These are phyloP conservation scores for Haplosporangium sp. DNA, from an alignment of 371 early-diverging fungal genomes.

Conservation along the genomic window DNA sequence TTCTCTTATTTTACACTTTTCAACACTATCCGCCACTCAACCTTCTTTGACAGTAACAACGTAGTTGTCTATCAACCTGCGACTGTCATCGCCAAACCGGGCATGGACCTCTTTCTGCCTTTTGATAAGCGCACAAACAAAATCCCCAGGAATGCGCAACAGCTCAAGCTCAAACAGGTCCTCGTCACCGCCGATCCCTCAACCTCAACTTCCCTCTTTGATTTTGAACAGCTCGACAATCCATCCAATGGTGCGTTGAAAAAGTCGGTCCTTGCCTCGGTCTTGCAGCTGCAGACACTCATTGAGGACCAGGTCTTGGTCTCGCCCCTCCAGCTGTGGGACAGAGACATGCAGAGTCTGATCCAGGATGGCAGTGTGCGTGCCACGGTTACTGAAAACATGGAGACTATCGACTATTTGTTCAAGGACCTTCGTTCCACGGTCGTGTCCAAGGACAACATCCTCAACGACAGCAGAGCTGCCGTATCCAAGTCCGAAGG, in stretches of 20 bases:
- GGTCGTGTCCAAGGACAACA: slow-evolving; percentile 13
- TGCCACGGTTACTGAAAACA: slow-evolving; percentile 55
- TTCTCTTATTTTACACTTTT: slow-evolving; percentile 83
- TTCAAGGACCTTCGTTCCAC: slow-evolving; percentile 55
- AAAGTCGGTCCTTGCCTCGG: slow-evolving; percentile 58
- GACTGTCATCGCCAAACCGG: slow-evolving; percentile 59
- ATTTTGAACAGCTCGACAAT: slow-evolving; percentile 13
- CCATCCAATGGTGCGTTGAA: slow-evolving; percentile 43
- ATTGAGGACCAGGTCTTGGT: slow-evolving; percentile 66
- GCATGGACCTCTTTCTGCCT: slow-evolving; percentile 54
- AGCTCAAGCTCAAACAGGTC: slow-evolving; percentile 67
- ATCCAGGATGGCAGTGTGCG: slow-evolving; percentile 51
- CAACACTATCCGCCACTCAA: slow-evolving; percentile 77
- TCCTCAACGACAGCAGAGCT: slow-evolving; percentile 37
- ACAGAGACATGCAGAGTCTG: slow-evolving; percentile 44
- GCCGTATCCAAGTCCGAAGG: not conserved
- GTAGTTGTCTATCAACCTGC: slow-evolving; percentile 65
- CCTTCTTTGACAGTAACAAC: slow-evolving; percentile 68
- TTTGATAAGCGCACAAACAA: slow-evolving; percentile 53
- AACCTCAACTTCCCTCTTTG: slow-evolving; percentile 2
- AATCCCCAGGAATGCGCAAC: slow-evolving; percentile 60
- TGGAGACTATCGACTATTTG: slow-evolving; percentile 54
- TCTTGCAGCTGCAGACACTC: slow-evolving; percentile 62
- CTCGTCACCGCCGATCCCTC: slow-evolving; percentile 56
- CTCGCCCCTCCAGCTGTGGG: slow-evolving; percentile 58